Percentiles rank a stretch among this genome's conserved stretches.
Conservation (phyloP, 139 green algal species). For the Picochlorum costavermella region DNA sequence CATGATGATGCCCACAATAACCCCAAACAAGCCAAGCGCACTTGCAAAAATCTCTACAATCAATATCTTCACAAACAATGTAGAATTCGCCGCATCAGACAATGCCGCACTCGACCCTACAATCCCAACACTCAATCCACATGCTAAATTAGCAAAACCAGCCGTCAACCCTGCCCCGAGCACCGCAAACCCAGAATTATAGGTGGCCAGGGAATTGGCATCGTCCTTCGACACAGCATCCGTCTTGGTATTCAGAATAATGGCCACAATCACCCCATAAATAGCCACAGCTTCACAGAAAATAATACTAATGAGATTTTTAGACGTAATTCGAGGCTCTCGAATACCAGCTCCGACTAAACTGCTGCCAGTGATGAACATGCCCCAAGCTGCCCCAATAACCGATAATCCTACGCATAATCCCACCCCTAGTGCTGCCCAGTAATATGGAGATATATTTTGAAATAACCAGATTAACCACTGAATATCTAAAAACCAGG, state of each 20-base stretch:
- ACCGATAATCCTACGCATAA: constrained; percentile 88
- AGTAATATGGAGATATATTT: constrained; percentile 89
- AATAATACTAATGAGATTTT: constrained; percentile 99
- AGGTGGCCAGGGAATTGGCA: constrained; percentile 27
- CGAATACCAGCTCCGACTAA: constrained; percentile 89
- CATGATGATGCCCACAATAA: constrained; percentile 70
- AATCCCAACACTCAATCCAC: constrained; percentile 97
- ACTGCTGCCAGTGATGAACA: constrained; percentile 96
- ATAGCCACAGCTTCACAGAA: constrained; percentile 99
- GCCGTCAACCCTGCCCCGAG: constrained; percentile 86
- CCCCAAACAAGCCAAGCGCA: constrained; percentile 86
- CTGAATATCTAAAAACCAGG: constrained; percentile 62
- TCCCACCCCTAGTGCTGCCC: constrained; percentile 67
- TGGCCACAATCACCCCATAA: constrained; percentile 98
- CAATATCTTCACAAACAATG: constrained; percentile 99
- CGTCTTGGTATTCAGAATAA: constrained; percentile 97
- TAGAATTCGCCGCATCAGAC: constrained; percentile 93
- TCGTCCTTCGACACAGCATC: constrained; percentile 43
- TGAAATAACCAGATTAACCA: constrained; percentile 78
- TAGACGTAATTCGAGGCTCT: constrained; percentile 92
- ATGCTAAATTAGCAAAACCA: constrained; percentile 93
- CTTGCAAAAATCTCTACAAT: constrained; percentile 99
- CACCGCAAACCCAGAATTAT: constrained; percentile 83
- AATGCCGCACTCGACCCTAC: constrained; percentile 91
- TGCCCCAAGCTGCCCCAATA: constrained; percentile 94